Conservation (phyloP, 116 monocot genomes). For the Iris pallida region DNA sequence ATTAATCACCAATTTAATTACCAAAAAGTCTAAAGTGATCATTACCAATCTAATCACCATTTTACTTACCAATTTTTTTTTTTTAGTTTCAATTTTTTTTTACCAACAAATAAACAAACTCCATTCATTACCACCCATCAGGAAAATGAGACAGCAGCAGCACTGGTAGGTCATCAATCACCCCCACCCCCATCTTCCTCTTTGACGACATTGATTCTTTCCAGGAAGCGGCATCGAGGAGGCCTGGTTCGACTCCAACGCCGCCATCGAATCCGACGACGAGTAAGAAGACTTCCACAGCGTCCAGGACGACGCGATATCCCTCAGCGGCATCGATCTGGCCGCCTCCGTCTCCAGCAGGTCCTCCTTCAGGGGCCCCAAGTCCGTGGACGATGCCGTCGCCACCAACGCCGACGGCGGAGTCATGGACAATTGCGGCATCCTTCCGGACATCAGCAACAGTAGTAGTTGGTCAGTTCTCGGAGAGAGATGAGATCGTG, state of each 20-base stretch:
- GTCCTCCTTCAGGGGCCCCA: constrained; percentile 51
- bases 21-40: too few relatives aligned
- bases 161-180: too few relatives aligned
- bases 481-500: too few relatives aligned
- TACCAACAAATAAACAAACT: too few relatives aligned
- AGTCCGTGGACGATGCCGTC: constrained; percentile 27
- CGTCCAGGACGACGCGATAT: constrained; percentile 44
- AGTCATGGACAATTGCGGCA: constrained; percentile 66
- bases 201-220: neutral
- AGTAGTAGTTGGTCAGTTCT: too few relatives aligned
- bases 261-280: constrained; percentile 68
- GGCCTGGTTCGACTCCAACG: constrained; percentile 63
- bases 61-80: too few relatives aligned
- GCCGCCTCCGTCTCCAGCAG: constrained; percentile 30
- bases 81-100: too few relatives aligned
- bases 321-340: constrained; percentile 34
- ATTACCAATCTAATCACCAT: too few relatives aligned
- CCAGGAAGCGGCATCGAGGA: constrained; percentile 18
- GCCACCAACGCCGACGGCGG: constrained; percentile 33
- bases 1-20: too few relatives aligned
- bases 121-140: too few relatives aligned
- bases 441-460: constrained; percentile 69
- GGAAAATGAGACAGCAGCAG: too few relatives aligned
- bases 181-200: neutral
- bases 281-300: constrained; percentile 71